Conservation (phyloP, 1,284 basidiomycete species). For the Ustilago cynodontis region DNA sequence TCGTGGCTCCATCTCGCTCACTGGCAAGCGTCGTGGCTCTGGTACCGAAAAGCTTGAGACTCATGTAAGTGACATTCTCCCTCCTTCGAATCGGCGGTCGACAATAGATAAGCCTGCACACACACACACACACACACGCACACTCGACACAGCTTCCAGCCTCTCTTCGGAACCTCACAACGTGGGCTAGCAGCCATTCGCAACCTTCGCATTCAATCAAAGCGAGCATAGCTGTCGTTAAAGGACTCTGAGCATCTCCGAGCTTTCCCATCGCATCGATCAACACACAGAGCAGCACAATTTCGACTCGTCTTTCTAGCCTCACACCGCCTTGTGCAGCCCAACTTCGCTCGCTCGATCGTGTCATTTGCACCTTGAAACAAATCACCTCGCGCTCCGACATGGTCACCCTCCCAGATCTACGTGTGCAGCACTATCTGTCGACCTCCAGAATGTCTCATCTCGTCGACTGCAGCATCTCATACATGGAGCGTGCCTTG, state of each 20-base stretch:
- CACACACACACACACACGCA: background rate
- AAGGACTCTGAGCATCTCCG: too few relatives aligned
- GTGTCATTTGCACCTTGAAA: too few relatives aligned
- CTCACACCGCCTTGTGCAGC: too few relatives aligned
- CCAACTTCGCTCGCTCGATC: too few relatives aligned
- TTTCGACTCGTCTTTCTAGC: background rate
- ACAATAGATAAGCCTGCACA: background rate
- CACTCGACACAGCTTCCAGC: background rate
- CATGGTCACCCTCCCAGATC: constrained; percentile 15
- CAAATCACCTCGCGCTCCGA: background rate
- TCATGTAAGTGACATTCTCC: constrained; percentile 50
- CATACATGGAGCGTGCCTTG: constrained; percentile 25
- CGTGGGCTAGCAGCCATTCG: too few relatives aligned
- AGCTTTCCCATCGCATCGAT: background rate
- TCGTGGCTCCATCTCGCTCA: constrained; percentile 49
- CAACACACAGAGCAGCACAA: too few relatives aligned
- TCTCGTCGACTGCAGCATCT: constrained; percentile 23
- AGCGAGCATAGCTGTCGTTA: too few relatives aligned
- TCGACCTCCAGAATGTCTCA: constrained; percentile 21
- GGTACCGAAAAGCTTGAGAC: constrained; percentile 61
- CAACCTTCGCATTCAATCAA: too few relatives aligned
- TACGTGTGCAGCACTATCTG: background rate
- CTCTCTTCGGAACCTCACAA: background rate
- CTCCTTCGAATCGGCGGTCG: background rate
- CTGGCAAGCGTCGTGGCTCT: constrained; percentile 55